A percentile compares a stretch with the other conserved stretches of the same genome.
Evolutionary conservation across 768 basidiomycete genomes (phyloP).

Genomic region (Coprinopsis cinerea): DNA sequence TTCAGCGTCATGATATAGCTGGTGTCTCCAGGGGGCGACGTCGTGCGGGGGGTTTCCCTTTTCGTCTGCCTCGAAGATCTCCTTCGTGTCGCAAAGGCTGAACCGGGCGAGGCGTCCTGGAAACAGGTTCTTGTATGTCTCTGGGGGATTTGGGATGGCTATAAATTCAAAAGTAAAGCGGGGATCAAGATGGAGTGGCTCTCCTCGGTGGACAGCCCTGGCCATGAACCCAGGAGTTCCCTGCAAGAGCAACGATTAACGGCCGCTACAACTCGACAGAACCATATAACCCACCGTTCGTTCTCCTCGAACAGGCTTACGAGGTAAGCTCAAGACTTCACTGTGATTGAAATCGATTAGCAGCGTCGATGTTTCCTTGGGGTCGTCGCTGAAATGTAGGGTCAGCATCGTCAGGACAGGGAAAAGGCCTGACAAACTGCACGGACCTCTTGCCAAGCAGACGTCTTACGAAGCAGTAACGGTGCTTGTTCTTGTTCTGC

Average conservation of each 20-base stretch:
- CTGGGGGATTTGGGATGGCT: neutral
- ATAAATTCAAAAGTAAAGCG: no score
- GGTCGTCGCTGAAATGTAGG: neutral
- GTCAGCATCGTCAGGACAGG: no score
- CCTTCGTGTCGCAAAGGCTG: neutral
- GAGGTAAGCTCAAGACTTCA: no score
- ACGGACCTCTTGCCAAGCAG: neutral
- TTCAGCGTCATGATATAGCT: neutral
- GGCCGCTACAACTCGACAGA: no score
- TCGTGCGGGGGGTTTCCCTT: neutral
- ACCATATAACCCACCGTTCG: no score
- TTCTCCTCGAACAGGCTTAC: no score
- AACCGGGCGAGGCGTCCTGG: neutral
- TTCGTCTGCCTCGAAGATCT: neutral
- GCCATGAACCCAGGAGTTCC: conserved; percentile 1
- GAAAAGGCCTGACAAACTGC: no score
- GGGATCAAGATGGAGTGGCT: neutral
- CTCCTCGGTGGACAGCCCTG: neutral
- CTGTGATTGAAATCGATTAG: conserved; percentile 6
- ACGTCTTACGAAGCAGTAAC: neutral
- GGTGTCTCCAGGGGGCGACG: neutral
- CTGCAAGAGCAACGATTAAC: neutral
- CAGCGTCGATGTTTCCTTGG: neutral
- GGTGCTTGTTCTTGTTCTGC: no score
- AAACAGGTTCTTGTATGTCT: neutral